phyloP scores from a whole-genome alignment of 2,329 filamentous ascomycete genomes.

The Aspergillus alliaceus region DNA sequence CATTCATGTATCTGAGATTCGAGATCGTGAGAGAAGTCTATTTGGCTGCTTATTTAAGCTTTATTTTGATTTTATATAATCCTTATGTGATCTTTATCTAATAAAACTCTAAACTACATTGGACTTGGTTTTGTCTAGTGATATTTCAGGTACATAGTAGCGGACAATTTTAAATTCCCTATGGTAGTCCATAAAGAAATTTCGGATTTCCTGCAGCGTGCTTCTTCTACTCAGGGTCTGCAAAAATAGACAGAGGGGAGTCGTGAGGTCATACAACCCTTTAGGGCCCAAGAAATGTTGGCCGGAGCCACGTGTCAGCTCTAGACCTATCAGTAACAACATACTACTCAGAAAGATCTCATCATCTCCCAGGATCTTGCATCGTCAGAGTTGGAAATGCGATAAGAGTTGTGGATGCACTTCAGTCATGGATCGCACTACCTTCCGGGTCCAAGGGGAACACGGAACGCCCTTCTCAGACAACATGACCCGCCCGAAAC shows the following conservation, averaged over 20 bases:
- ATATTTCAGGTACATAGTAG: too few relatives aligned
- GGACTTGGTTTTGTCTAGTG: too few relatives aligned
- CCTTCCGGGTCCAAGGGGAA: neutral
- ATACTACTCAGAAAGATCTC: too few relatives aligned
- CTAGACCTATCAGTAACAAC: neutral
- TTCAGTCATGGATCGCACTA: neutral
- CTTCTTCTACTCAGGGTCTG: too few relatives aligned
- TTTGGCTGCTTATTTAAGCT: too few relatives aligned
- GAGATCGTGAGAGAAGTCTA: too few relatives aligned
- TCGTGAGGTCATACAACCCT: neutral
- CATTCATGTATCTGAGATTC: too few relatives aligned
- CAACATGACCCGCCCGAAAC: neutral
- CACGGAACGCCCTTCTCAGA: neutral
- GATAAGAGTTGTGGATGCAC: neutral
- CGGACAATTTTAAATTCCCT: neutral
- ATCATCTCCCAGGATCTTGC: too few relatives aligned
- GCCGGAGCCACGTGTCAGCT: neutral
- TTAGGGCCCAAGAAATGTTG: neutral
- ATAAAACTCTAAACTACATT: neutral
- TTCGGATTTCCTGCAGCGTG: too few relatives aligned
- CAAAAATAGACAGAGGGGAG: neutral
- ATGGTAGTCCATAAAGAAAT: neutral
- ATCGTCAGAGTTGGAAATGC: neutral
- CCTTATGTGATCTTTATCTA: neutral
- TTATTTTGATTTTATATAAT: neutral